Base-by-base conservation (phyloP, 1,139 yeast genomes). In the Hanseniaspora uvarum region DNA sequence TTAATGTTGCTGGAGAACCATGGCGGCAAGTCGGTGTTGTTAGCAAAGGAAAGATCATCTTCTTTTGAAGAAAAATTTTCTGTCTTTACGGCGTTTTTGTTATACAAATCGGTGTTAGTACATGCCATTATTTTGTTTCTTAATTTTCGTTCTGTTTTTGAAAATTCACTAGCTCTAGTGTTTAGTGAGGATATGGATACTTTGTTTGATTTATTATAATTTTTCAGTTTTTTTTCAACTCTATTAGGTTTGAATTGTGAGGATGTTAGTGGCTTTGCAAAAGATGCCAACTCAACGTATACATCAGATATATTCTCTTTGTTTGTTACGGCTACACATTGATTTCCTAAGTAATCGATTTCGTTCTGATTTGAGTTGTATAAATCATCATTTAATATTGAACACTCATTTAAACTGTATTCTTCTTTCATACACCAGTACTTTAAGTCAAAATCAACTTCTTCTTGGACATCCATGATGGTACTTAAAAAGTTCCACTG, bases 21-120 rank as follows among this genome's bases (percentile, higher is more conserved):
- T 8, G 53, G 53, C 16, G 53, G 53, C n/a, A 50, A 37, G 46
- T 50, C 53, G 2, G 53, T 43, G 14, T 31, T 50, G 24, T 50
- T 50, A 7, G 39, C 38, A 33, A 50, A 26, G 7, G 53, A 50
- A 4, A 37, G n/a, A 12, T 44, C 46, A 14, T 14, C 18, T 24
- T 18, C 38, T 14, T 4, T 18, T 16, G 41, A 28, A 6, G 31
- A 14, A 2, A 14, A 12, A 12, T 26, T 41, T 10, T 16, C 5
- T 5, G 34, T 5, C n/a, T n/a, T 18, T 33, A 24, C 3, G 1
- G 34, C 16, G 10, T 36, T 23, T 18, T 50, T 37, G 30, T 11
- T 11, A 31, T 19, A 50, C 6, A 50, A 8, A 5, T 36, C 45
- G n/a, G 30, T 50, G 16, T 50, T 50, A 19, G 53, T 36, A 5